phyloP scores from a whole-genome alignment of 352 stramenopile genomes.

The Pythium angustatum region DNA sequence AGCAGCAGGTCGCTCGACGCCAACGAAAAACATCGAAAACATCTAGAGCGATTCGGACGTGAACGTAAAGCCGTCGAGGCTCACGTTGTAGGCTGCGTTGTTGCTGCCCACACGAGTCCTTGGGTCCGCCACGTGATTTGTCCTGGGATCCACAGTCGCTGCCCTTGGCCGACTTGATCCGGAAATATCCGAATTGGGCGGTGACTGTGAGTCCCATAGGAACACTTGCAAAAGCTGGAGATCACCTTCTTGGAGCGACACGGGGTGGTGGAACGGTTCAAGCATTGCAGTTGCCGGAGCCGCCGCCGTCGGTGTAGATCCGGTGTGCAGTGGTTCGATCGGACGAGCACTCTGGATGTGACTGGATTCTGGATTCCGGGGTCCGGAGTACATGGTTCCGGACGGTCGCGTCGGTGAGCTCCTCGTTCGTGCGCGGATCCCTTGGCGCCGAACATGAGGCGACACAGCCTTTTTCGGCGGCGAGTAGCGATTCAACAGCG shows the following conservation, averaged over 20 bases:
- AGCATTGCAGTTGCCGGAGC: neutral
- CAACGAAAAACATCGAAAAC: too few relatives aligned
- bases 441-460: neutral
- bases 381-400: neutral
- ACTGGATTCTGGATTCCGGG: neutral
- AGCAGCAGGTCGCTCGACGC: neutral
- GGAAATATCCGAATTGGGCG: conserved; percentile 4
- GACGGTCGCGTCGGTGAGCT: conserved; percentile 18
- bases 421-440: conserved; percentile 4
- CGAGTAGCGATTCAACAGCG: conserved; percentile 9
- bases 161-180: neutral
- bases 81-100: conserved; percentile 19
- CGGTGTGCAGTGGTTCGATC: neutral
- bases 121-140: neutral
- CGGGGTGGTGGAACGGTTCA: conserved; percentile 27
- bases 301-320: neutral
- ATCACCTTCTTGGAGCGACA: conserved; percentile 24
- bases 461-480: conserved; percentile 1
- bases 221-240: conserved; percentile 27
- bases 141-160: neutral
- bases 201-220: conserved; percentile 15
- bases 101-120: neutral
- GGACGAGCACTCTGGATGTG: neutral
- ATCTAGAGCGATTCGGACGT: conserved; percentile 21
- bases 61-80: conserved; percentile 29